A percentile compares a stretch with the other conserved stretches of the same genome.
Conservation (phyloP, 768 basidiomycete genomes). For the Holtermannia corniformis region DNA sequence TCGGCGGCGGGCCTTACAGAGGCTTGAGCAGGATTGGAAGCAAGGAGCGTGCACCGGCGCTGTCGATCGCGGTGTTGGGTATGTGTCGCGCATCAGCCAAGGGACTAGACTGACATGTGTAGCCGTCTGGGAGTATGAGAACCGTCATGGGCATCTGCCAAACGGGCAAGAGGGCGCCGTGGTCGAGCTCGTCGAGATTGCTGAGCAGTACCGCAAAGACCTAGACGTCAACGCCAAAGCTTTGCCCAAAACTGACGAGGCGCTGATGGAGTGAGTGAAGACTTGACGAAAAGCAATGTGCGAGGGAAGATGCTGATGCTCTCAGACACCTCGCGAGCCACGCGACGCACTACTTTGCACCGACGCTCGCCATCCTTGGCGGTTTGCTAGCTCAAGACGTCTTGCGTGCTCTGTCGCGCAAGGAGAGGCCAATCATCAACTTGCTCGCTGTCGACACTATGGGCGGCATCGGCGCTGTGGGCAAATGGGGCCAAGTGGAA, state of each 20-base stretch:
- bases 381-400: slow-evolving; percentile 93
- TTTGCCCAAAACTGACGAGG: slow-evolving; percentile 44
- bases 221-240: slow-evolving; percentile 54
- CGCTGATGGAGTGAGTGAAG: slow-evolving; percentile 54
- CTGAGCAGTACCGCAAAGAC: slow-evolving; percentile 52
- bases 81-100: slow-evolving; percentile 1
- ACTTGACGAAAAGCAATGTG: not conserved
- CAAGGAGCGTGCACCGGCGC: slow-evolving; percentile 69
- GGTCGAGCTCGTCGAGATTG: slow-evolving; percentile 56
- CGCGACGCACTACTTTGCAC: slow-evolving; percentile 78
- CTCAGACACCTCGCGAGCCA: slow-evolving; percentile 61
- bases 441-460: slow-evolving; percentile 68
- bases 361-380: slow-evolving; percentile 87
- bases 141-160: slow-evolving; percentile 54
- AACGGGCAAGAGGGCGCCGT: slow-evolving; percentile 44
- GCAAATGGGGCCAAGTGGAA: slow-evolving; percentile 30
- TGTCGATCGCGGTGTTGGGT: slow-evolving; percentile 67
- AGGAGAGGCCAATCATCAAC: slow-evolving; percentile 88
- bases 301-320: too few species aligned
- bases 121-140: slow-evolving; percentile 82
- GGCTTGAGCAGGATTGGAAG: slow-evolving; percentile 63
- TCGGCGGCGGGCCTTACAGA: slow-evolving; percentile 54
- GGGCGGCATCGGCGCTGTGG: slow-evolving; percentile 25
- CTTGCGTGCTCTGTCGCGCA: slow-evolving; percentile 75
- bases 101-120: not conserved